Evolutionary conservation across 2,329 filamentous ascomycete genomes (phyloP), one percentile per base, ranked within the genome.

Genomic region (Penicillium sp.): DNA sequence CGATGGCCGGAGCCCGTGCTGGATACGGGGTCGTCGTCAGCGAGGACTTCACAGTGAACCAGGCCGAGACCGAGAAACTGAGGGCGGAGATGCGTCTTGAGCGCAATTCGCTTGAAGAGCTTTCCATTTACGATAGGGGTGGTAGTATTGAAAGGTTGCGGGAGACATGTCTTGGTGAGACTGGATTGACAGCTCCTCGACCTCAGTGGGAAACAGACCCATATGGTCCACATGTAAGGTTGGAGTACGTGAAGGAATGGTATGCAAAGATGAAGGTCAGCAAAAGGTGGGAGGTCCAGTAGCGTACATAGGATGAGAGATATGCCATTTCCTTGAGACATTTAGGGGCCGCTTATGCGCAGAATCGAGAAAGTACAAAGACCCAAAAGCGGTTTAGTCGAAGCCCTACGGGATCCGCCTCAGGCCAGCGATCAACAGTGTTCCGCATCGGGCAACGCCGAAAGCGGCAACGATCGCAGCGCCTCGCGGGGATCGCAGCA

Each of bases 1-100:
- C 72, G 0, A 16, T 74, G 1, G 61, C 72, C 5, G 76, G 76
- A 4, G 77, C 76, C 11, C 61, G 60, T 1, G 54, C 54, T 0
- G 75, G 75, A 42, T 79, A 79, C 54, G 76, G 76, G 13, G 77
- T 79, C 20, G 67, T 77, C 4, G 67, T 79, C 2, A 61, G 70
- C 24, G 44, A 56, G 0, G 68, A 73, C 16, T 72, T 69, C 41
- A 62, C 53, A 0, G 72, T 79, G n/a, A 60, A 72, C 28, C 55
- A 63, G 40, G 51, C 36, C 10, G 69, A 69, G 9, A 79, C 76
- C 0, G 58, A 64, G 9, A 54, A 55, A 2, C 62, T 77, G 14
- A 63, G 76, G 0, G 54, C 54, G 2, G 53, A 64, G 18, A 69
- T 77, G 56, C 57, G 50, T 1, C 56, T 55, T 10, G 55, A 63